Base-by-base conservation (phyloP, 176 grass and related monocot species). In the Triticum urartu region DNA sequence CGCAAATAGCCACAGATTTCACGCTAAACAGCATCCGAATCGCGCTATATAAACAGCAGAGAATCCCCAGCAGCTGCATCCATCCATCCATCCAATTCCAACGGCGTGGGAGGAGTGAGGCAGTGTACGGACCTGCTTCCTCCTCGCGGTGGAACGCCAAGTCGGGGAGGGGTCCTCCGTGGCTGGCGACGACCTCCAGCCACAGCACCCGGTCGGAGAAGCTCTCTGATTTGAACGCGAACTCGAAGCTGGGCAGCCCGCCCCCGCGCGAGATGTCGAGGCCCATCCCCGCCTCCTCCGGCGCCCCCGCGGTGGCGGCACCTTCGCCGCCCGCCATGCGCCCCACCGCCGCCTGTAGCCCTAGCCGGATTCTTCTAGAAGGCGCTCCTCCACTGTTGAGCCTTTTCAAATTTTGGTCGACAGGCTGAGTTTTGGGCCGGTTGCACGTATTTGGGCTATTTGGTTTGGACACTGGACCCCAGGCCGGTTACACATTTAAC, bases 161-260 rank as follows among this genome's bases (percentile, higher is more conserved):
- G 15, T 92, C 86, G 22, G 78, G 80, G 65, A 92, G 86, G 17
- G 88, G 79, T 7, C 77, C 86, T 9, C 71, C 60, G 50, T 75
- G 47, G 26, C 77, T 69, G 1, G 84, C 54, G 33, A 94, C 71
- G 81, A 97, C 86, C 86, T 97, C 95, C 86, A 97, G 88, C 84
- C 86, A 84, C 47, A 97, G 78, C 59, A 89, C 86, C 75, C 92
- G 43, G 81, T 97, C 90, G 8, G 92, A 97, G 92, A 97, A 97
- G 78, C 91, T 94, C 42, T 87, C 86, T 72, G 91, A 92, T 80
- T 94, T 91, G 86, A 92, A 97, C 40, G 92, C 90, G 86, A 97
- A 94, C 77, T 94, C 95, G 42, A 92, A 97, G 76, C 48, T 97
- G 34, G 77, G 90, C 2, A 80, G 79, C 39, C 80, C 88, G 79